A percentile compares a stretch with the other conserved stretches of the same genome.
These are phyloP conservation scores for Rheum nobile DNA, from an alignment of 148 eudicot species.

Conservation along the genomic window DNA sequence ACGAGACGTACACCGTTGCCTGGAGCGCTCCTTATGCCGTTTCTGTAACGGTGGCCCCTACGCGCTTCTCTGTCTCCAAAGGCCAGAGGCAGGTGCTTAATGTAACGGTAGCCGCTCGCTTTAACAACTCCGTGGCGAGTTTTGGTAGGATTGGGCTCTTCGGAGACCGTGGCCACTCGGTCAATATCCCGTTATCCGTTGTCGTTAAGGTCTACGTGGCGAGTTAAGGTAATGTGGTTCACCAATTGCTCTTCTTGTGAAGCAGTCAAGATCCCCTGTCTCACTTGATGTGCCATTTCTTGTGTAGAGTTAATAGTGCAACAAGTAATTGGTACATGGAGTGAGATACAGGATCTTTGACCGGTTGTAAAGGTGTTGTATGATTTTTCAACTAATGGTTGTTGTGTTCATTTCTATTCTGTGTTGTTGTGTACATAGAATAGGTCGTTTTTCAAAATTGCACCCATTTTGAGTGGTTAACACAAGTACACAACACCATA, in stretches of 20 bases:
- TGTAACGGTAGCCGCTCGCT: constrained; percentile 37
- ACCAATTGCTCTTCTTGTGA: neutral
- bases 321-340: neutral
- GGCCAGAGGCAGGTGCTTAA: constrained; percentile 62
- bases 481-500: too few species aligned
- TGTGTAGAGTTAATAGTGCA: neutral
- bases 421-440: too few species aligned
- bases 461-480: too few species aligned
- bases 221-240: neutral
- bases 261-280: neutral
- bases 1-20: constrained; percentile 70
- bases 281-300: neutral
- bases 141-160: constrained; percentile 87
- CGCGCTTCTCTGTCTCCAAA: constrained; percentile 40
- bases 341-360: neutral
- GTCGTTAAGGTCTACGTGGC: constrained; percentile 38
- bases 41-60: constrained; percentile 60
- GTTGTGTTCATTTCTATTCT: too few species aligned
- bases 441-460: too few species aligned
- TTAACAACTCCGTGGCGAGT: constrained; percentile 51
- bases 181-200: constrained; percentile 69
- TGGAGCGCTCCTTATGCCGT: constrained; percentile 86
- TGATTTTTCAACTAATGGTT: neutral
- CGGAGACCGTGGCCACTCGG: constrained; percentile 63
- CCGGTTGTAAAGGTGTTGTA: neutral